Evolutionary conservation across 2,329 filamentous ascomycete species (phyloP), one percentile per base, ranked within the genome.

Genomic region (Purpureocillium takamizusanense): DNA sequence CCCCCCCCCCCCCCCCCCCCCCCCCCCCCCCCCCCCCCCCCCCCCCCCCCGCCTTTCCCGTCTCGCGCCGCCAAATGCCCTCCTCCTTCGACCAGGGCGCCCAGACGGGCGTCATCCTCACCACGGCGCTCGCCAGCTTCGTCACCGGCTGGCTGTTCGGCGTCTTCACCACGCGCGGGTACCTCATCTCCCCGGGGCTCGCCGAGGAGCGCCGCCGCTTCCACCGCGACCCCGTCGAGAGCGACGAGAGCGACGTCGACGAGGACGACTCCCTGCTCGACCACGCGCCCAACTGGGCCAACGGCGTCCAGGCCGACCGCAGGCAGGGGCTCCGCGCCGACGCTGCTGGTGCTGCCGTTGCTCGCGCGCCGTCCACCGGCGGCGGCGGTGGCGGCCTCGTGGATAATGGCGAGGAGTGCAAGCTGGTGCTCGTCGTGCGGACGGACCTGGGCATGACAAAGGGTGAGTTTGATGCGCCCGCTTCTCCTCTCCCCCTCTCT

Each of bases 391-490:
- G 5, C 64, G 52, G 66, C 47, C 16, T 47, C 16, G 36, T 49
- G 41, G 51, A 60, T 17, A 55, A 49, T 30, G 71, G 67, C 17
- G 89, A 95, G 62, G 89, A 95, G 61, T 95, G 90, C 69, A 97
- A 97, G 66, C 70, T 97, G 41, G 86, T 95, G 12, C 69, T 98
- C 27, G 86, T 95, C 4, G 90, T 97, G 39, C 70, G 92, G 56
- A 95, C 87, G 14, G 92, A 98, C 65, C 63, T 98, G 52, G 90
- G 90, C 52, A 98, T 98, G 92, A 92, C 85, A 9, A 97, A 95
- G 67, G 90, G 90, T 92, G 68, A 31, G 69, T 59, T 11, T 5
- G 4, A 25, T 25, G 21, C 10, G 21, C 5, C 21, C 5, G 6
- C 21, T 6, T 10, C 6, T 10, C 5, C 21, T 5, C 21, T 25